Percentiles rank a stretch among this genome's conserved stretches.
These are phyloP conservation scores for Solanum chmielewskii DNA, from an alignment of 257 asterid species.

Conservation along the genomic window DNA sequence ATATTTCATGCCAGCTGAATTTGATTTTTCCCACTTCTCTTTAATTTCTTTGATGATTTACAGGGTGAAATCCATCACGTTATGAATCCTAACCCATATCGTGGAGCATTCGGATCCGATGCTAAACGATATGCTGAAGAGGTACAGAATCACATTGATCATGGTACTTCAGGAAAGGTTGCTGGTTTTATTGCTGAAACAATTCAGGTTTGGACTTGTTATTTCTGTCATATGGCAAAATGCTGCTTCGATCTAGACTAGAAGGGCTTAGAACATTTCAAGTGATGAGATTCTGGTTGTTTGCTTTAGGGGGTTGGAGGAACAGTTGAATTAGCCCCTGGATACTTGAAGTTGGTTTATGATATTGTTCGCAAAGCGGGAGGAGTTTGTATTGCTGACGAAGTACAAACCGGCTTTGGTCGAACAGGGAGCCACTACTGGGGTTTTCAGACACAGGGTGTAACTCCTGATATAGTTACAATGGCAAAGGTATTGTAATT, in stretches of 20 bases:
- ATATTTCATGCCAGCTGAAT: background rate
- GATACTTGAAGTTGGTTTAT: constrained; percentile 78
- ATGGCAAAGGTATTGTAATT: constrained; percentile 77
- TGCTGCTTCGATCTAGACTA: background rate
- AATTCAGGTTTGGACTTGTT: constrained; percentile 52
- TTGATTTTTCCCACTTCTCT: background rate
- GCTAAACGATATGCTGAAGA: constrained; percentile 72
- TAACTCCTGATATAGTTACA: constrained; percentile 89
- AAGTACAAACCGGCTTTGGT: constrained; percentile 97
- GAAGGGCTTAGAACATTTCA: background rate
- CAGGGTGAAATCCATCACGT: constrained; percentile 98
- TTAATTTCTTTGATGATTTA: constrained; percentile 1
- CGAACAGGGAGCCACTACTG: constrained; percentile 93
- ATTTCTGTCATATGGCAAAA: background rate
- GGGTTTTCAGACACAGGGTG: constrained; percentile 97
- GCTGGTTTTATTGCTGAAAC: constrained; percentile 98
- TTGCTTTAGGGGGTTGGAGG: constrained; percentile 90
- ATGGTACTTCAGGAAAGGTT: constrained; percentile 83
- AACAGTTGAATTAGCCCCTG: constrained; percentile 93
- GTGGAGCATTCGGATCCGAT: constrained; percentile 84
- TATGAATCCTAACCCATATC: constrained; percentile 83
- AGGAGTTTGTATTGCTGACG: constrained; percentile 97
- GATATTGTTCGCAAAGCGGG: constrained; percentile 82
- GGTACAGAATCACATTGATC: constrained; percentile 90
- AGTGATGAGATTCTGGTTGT: background rate